Conservation (phyloP, 1,284 basidiomycete genomes). For the Papiliotrema nemorosa region DNA sequence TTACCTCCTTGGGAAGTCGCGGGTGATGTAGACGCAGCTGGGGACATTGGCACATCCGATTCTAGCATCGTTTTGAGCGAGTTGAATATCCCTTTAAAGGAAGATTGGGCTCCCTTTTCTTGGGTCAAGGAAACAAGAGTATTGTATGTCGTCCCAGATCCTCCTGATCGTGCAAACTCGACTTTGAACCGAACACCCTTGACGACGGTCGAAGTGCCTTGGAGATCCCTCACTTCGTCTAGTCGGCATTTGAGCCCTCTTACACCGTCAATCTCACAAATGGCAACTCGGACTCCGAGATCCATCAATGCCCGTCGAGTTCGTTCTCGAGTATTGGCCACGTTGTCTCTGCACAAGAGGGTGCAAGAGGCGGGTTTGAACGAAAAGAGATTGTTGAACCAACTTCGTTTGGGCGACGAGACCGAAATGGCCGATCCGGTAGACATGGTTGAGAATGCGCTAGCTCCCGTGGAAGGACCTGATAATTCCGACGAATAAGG, state of each 20-base stretch:
- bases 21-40: not conserved
- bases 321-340: conserved; percentile 36
- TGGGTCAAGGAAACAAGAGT: conserved; percentile 44
- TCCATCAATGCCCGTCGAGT: conserved; percentile 28
- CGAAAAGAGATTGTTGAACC: conserved; percentile 86
- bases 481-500: conserved; percentile 27
- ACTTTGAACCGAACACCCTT: conserved; percentile 46
- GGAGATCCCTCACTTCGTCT: conserved; percentile 26
- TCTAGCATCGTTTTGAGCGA: conserved; percentile 23
- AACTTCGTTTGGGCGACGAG: conserved; percentile 61
- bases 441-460: conserved; percentile 14
- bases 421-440: conserved; percentile 13
- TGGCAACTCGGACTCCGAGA: conserved; percentile 32
- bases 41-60: not conserved
- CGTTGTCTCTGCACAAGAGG: conserved; percentile 41
- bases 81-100: conserved; percentile 38
- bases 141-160: conserved; percentile 23
- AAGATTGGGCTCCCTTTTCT: conserved; percentile 47
- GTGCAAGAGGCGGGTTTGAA: conserved; percentile 67
- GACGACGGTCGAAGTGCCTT: conserved; percentile 18
- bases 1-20: not conserved
- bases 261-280: conserved; percentile 41
- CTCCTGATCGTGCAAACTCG: conserved; percentile 38
- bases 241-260: conserved; percentile 40
- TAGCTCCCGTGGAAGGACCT: conserved; percentile 16